Evolutionary conservation across 192 early-diverging fungal genomes (phyloP).

Genomic region (Piromyces sp.): DNA sequence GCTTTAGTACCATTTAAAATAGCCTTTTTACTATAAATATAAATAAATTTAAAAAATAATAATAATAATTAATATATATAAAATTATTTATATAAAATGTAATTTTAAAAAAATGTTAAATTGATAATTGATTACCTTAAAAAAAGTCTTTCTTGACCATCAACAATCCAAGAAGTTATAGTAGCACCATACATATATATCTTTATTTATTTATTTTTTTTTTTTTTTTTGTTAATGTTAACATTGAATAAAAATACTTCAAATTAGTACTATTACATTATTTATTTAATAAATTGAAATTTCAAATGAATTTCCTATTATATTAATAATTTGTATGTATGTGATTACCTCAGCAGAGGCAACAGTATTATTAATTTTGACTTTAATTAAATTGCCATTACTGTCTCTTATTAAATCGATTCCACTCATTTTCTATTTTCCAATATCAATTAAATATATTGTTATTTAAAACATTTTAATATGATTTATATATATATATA

Average conservation of each 20-base stretch:
- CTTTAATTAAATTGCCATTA: background rate
- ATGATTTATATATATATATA: no score
- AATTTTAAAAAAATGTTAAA: no score
- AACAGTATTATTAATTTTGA: background rate
- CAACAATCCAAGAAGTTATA: constrained; percentile 70
- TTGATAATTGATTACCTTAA: constrained; percentile 44
- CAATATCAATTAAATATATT: no score
- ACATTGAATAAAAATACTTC: no score
- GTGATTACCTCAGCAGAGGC: background rate
- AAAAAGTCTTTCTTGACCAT: constrained; percentile 65
- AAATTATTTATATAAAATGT: no score
- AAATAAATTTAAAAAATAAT: background rate
- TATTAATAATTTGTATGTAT: no score
- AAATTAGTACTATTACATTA: no score
- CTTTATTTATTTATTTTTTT: no score
- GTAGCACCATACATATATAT: constrained; percentile 64
- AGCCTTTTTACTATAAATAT: constrained; percentile 45
- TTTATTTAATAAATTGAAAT: no score
- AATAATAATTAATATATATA: background rate
- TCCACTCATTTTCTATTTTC: background rate
- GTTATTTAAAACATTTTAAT: no score
- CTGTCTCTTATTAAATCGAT: background rate
- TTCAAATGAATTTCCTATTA: no score
- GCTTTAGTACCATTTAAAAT: constrained; percentile 77
- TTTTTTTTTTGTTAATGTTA: no score